These are phyloP conservation scores for Smallanthus sonchifolius DNA, from an alignment of 129 eudicot species.

Conservation along the genomic window DNA sequence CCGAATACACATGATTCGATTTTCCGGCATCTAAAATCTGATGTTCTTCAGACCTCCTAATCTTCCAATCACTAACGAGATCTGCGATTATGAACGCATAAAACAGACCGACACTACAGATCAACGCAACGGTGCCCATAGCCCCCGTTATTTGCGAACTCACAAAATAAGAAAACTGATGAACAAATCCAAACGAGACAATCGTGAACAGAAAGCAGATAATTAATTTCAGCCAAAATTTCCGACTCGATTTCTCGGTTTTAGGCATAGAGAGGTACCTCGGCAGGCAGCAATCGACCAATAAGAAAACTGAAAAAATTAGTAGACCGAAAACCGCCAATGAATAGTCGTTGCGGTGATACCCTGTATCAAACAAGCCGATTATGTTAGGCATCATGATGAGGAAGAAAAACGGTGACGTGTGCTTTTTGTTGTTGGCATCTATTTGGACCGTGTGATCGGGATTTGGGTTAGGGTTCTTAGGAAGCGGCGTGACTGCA, in stretches of 20 bases:
- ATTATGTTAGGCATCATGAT: constrained; percentile 4
- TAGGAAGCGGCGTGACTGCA: background rate
- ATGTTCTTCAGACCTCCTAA: background rate
- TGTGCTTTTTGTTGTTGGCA: background rate
- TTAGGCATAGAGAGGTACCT: constrained; percentile 10
- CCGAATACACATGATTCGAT: background rate
- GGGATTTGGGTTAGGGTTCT: background rate
- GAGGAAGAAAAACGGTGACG: background rate
- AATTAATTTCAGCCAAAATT: constrained; percentile 1
- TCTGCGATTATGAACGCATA: background rate
- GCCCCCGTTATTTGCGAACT: background rate
- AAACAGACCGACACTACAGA: background rate
- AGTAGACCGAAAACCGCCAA: background rate
- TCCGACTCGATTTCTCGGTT: background rate
- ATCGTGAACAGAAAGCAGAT: background rate
- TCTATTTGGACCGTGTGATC: background rate
- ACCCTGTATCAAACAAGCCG: background rate
- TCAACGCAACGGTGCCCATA: background rate
- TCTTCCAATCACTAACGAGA: background rate
- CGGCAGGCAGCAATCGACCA: background rate
- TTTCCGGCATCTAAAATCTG: background rate
- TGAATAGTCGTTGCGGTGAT: background rate
- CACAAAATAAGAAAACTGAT: background rate
- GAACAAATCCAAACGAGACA: background rate
- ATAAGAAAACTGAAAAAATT: background rate